Base-by-base conservation (phyloP, 2,329 filamentous ascomycete species). In the Alternaria angustiovoidea region DNA sequence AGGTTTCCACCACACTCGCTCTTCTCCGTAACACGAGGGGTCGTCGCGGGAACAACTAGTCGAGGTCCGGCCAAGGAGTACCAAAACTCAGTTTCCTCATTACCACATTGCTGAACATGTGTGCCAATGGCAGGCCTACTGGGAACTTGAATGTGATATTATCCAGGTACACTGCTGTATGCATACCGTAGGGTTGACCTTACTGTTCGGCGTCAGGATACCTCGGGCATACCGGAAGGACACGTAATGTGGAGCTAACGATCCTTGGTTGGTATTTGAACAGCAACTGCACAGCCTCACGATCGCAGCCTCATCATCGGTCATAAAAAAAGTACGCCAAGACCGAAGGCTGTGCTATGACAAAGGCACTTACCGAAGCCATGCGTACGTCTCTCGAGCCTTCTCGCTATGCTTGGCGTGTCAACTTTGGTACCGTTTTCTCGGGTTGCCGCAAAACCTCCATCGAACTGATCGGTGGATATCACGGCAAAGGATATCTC, bases 1-100 rank as follows among this genome's bases (percentile, higher is more conserved):
- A 32, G 26, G 38, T 55, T 42, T 51, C 30, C 39, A 55, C 43
- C 22, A 16, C 20, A 32, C 26, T 44, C 55, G 32, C 22, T 30
- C 26, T 56, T 56, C 52, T 44, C 57, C 57, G 36, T 47, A 55
- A 24, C 32, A 14, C 12, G 57, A 54, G 49, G 46, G 20, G 42
- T 36, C 28, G 18, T 24, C 26, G 49, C 41, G 32, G 49, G 32
- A 26, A 46, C 32, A 26, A 28, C 18, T 47, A 53, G 34, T 47
- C 32, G 6, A 26, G 32, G 16, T 30, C 34, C 55, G 55, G 22
- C 41, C 20, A 20, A 24, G 44, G 24, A 22, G 34, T 47, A 54
- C 49, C 34, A 47, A n/a, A 32, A 12, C 20, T 38, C 44, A 46
- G 42, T 26, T 41, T 43, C 28, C 44, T 26, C 42, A 22, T 59